phyloP scores from a whole-genome alignment of 805 yeast genomes.

The Hanseniaspora occidentalis region DNA sequence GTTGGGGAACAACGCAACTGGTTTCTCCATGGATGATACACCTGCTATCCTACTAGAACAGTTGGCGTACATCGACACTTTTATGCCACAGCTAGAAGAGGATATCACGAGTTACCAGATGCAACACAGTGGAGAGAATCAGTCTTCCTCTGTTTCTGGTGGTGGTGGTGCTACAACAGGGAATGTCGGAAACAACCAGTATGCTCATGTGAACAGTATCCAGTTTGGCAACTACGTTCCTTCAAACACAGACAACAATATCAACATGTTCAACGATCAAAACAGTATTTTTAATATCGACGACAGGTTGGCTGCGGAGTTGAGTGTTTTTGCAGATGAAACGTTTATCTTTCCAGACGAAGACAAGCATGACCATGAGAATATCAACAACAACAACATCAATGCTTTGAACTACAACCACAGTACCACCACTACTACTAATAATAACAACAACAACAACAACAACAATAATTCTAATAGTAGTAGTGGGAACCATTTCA shows the following conservation, averaged over 20 bases:
- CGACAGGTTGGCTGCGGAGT: slow-evolving; percentile 46
- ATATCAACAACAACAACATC: slow-evolving; percentile 6
- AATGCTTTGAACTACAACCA: background rate
- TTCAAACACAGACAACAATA: background rate
- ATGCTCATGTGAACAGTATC: background rate
- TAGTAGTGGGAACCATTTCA: slow-evolving; percentile 4
- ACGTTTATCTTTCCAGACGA: slow-evolving; percentile 74
- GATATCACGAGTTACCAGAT: slow-evolving; percentile 26
- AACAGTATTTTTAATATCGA: slow-evolving; percentile 21
- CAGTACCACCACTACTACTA: slow-evolving; percentile 6
- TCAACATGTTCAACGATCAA: background rate
- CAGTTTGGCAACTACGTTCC: background rate
- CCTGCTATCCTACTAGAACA: slow-evolving; percentile 51
- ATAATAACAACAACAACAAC: slow-evolving; percentile 8
- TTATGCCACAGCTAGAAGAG: slow-evolving; percentile 42
- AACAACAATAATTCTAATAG: slow-evolving; percentile 10
- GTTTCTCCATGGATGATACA: slow-evolving; percentile 14
- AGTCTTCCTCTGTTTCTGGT: too few species aligned
- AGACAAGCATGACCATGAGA: slow-evolving; percentile 36
- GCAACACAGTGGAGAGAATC: too few species aligned
- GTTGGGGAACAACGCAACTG: background rate
- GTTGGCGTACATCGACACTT: slow-evolving; percentile 67
- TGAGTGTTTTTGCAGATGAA: slow-evolving; percentile 76
- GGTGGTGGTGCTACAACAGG: too few species aligned
- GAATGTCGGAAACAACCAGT: background rate